These are phyloP conservation scores for Monotropa hypopitys DNA, from an alignment of 179 eudicot genomes.

Conservation along the genomic window DNA sequence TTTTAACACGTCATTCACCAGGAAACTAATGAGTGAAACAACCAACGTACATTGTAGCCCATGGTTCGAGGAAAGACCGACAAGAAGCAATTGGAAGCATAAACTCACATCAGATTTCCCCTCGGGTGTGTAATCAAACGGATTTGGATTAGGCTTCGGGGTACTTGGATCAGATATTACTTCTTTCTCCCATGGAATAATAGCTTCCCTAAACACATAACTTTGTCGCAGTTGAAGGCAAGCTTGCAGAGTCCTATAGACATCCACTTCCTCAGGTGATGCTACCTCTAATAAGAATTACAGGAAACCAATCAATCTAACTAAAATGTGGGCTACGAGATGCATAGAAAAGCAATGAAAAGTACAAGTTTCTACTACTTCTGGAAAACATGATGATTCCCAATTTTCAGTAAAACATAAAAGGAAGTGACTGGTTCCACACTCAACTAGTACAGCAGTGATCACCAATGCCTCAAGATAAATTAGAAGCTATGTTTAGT, in stretches of 20 bases:
- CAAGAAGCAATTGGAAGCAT: not conserved
- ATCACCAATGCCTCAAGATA: not conserved
- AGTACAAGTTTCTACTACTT: not conserved
- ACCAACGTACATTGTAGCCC: not conserved
- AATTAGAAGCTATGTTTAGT: not conserved
- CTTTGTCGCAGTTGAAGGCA: slow-evolving; percentile 83
- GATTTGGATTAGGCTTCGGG: slow-evolving; percentile 78
- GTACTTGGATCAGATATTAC: slow-evolving; percentile 84
- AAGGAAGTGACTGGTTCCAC: not conserved
- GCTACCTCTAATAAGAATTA: slow-evolving; percentile 50
- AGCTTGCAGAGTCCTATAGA: slow-evolving; percentile 62
- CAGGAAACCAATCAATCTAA: not conserved
- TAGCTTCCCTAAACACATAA: slow-evolving; percentile 78
- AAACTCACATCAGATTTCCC: slow-evolving; percentile 69
- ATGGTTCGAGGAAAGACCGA: not conserved
- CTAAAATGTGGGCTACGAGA: not conserved
- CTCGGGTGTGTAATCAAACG: slow-evolving; percentile 58
- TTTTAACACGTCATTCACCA: slow-evolving; percentile 4
- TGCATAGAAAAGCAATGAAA: not conserved
- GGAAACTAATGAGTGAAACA: slow-evolving; percentile 1
- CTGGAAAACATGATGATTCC: not conserved
- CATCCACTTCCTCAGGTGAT: slow-evolving; percentile 75
- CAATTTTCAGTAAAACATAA: not conserved
- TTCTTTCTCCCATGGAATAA: slow-evolving; percentile 94
- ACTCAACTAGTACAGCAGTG: not conserved